phyloP scores from a whole-genome alignment of 345 rosid species.

The Raphanus sativus region DNA sequence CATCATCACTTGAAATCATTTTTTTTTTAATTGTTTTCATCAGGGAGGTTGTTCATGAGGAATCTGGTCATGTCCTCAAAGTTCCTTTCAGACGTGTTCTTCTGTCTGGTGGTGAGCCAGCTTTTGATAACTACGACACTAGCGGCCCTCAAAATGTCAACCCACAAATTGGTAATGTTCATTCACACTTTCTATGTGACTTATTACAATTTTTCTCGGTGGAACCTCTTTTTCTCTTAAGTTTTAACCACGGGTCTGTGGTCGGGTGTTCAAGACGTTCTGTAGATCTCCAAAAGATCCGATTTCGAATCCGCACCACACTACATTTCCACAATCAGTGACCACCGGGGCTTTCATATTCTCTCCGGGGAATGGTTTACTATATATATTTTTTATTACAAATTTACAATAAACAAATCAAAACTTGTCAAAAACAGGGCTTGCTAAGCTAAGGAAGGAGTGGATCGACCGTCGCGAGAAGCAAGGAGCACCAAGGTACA shows the following conservation, averaged over 20 bases:
- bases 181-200: background rate
- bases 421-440: constrained; percentile 54
- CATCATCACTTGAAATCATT: background rate
- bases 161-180: constrained; percentile 63
- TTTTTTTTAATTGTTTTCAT: constrained; percentile 33
- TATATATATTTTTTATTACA: no score
- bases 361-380: no score
- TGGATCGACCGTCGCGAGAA: constrained; percentile 86
- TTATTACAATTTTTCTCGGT: background rate
- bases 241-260: no score
- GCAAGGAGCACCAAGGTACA: constrained; percentile 73
- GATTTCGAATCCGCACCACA: no score
- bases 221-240: no score
- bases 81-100: constrained; percentile 89
- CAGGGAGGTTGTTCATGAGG: constrained; percentile 79
- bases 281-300: no score
- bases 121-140: constrained; percentile 87
- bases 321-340: no score
- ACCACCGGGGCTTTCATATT: no score
- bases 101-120: constrained; percentile 81
- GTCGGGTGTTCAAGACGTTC: no score
- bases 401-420: background rate
- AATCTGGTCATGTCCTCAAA: constrained; percentile 81
- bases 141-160: constrained; percentile 89
- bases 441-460: constrained; percentile 79